A percentile compares a stretch with the other conserved stretches of the same genome.
These are phyloP conservation scores for Salix caprea DNA, from an alignment of 345 rosid genomes.

Conservation along the genomic window DNA sequence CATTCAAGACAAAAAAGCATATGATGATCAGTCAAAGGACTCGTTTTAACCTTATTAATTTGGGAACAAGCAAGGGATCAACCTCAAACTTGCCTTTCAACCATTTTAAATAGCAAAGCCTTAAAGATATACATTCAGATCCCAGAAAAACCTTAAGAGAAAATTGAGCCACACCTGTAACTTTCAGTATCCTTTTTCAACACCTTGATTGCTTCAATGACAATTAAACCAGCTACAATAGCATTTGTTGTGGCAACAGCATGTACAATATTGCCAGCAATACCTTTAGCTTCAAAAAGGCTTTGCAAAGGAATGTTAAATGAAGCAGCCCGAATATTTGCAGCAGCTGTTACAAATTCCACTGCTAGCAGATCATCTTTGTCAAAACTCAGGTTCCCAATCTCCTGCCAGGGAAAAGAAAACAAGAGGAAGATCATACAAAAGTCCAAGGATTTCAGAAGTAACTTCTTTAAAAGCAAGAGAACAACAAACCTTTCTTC, in stretches of 20 bases:
- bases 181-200: slow-evolving; percentile 53
- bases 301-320: slow-evolving; percentile 91
- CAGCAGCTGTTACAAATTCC: slow-evolving; percentile 97
- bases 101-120: background rate
- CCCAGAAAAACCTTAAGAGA: slow-evolving; percentile 5
- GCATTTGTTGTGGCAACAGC: slow-evolving; percentile 99
- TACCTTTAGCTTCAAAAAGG: slow-evolving; percentile 99
- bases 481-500: slow-evolving; percentile 58
- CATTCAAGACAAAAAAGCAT: background rate
- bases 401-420: slow-evolving; percentile 47
- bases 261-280: slow-evolving; percentile 97
- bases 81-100: slow-evolving; percentile 1
- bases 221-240: slow-evolving; percentile 85
- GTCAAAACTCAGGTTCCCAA: slow-evolving; percentile 88
- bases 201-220: slow-evolving; percentile 96
- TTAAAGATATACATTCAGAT: background rate
- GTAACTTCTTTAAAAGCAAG: slow-evolving; percentile 6
- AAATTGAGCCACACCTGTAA: slow-evolving; percentile 57
- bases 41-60: background rate
- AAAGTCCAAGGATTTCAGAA: background rate
- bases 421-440: background rate
- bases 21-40: background rate
- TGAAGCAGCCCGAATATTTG: slow-evolving; percentile 91
- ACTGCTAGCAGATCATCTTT: slow-evolving; percentile 99
- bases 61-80: background rate